phyloP scores from a whole-genome alignment of 495 filamentous ascomycete genomes.

The Hypoxylon rickii region DNA sequence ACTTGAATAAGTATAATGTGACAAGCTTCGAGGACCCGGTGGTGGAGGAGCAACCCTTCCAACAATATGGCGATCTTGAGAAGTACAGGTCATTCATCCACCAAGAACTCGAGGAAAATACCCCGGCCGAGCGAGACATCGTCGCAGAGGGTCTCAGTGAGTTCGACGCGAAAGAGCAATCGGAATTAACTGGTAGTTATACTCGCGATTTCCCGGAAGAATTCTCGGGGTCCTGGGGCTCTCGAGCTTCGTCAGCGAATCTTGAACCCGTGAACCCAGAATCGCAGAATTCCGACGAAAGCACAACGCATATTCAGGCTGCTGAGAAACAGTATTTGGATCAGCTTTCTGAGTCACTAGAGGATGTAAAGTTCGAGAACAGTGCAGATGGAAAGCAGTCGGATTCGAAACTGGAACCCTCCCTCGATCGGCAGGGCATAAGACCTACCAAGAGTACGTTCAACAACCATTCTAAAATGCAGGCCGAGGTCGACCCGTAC shows the following conservation, averaged over 20 bases:
- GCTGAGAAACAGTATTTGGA: slow-evolving; percentile 30
- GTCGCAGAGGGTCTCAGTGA: slow-evolving; percentile 36
- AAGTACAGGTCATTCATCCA: slow-evolving; percentile 31
- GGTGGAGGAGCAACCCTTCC: slow-evolving; percentile 28
- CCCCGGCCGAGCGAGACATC: slow-evolving; percentile 19
- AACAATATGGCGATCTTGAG: slow-evolving; percentile 39
- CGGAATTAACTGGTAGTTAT: slow-evolving; percentile 47
- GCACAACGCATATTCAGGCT: slow-evolving; percentile 20
- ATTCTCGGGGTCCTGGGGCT: slow-evolving; percentile 44
- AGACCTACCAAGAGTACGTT: slow-evolving; percentile 10
- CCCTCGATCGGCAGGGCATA: slow-evolving; percentile 25
- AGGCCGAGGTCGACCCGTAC: slow-evolving; percentile 41
- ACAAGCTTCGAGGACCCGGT: slow-evolving; percentile 38
- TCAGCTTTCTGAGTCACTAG: slow-evolving; percentile 27
- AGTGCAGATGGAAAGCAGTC: slow-evolving; percentile 40
- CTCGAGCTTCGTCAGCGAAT: slow-evolving; percentile 3
- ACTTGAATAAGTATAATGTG: slow-evolving; percentile 42
- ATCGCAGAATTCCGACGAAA: slow-evolving; percentile 4
- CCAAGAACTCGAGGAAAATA: slow-evolving; percentile 22
- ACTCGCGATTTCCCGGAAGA: slow-evolving; percentile 54
- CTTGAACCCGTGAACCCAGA: background rate
- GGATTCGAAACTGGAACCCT: slow-evolving; percentile 33
- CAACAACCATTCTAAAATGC: slow-evolving; percentile 12
- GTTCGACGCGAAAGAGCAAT: slow-evolving; percentile 34
- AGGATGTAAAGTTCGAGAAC: slow-evolving; percentile 38